Percentiles rank a stretch among this genome's conserved stretches.
phyloP scores from a whole-genome alignment of 495 filamentous ascomycete genomes.

The Penicillium coprophilum region DNA sequence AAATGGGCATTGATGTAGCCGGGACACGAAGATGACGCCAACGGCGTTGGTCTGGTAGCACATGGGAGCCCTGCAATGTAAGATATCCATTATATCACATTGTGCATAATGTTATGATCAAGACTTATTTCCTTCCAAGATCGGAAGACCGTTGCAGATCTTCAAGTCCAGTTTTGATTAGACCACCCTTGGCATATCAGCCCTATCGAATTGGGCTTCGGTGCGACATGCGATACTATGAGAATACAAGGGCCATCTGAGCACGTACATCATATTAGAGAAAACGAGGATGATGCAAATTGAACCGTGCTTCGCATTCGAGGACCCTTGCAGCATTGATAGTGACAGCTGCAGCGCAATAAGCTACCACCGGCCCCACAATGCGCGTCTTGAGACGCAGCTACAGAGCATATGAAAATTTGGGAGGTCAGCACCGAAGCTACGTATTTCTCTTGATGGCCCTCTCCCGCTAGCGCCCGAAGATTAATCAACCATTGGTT shows the following conservation, averaged over 20 bases:
- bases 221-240: background rate
- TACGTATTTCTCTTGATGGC: background rate
- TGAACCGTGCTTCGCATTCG: slow-evolving; percentile 1
- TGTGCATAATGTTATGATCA: background rate
- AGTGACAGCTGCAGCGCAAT: slow-evolving; percentile 8
- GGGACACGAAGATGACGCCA: slow-evolving; percentile 21
- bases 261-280: background rate
- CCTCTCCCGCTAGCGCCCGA: background rate
- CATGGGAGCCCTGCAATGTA: background rate
- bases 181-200: background rate
- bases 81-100: background rate
- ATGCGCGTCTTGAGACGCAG: background rate
- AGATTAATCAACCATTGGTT: background rate
- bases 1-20: slow-evolving; percentile 5
- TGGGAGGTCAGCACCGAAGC: background rate
- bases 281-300: background rate
- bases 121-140: background rate
- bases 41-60: slow-evolving; percentile 19
- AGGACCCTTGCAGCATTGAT: background rate
- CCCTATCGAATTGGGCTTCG: background rate
- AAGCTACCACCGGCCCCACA: slow-evolving; percentile 12
- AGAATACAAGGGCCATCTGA: background rate
- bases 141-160: background rate
- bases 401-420: background rate
- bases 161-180: background rate